These are phyloP conservation scores for Umbelopsis ramanniana DNA, from an alignment of 192 early-diverging fungal species.

Conservation along the genomic window DNA sequence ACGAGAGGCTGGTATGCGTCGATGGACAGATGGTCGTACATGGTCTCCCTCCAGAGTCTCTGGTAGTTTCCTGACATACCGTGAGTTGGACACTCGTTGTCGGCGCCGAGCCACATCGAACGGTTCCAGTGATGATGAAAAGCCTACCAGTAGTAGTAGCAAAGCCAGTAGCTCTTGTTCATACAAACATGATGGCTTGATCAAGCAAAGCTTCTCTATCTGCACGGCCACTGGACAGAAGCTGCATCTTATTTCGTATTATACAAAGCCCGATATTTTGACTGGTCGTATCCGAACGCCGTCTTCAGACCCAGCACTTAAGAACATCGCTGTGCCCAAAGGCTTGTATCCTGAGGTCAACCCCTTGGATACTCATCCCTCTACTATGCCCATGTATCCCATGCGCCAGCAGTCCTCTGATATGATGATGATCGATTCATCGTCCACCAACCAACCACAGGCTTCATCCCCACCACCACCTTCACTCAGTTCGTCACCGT, in stretches of 20 bases:
- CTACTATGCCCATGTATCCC: conserved; percentile 32
- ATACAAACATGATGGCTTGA: conserved; percentile 80
- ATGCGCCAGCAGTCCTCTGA: conserved; percentile 27
- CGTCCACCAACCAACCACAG: conserved; percentile 18
- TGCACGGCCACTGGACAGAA: conserved; percentile 78
- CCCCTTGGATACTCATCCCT: conserved; percentile 38
- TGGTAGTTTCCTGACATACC: conserved; percentile 88
- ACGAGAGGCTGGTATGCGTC: conserved; percentile 86
- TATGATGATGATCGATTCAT: background rate
- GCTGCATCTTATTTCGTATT: conserved; percentile 91
- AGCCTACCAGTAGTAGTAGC: conserved; percentile 24
- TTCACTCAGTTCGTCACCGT: conserved; percentile 43
- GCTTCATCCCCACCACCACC: conserved; percentile 31
- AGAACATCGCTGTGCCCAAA: conserved; percentile 70
- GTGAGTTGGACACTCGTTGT: conserved; percentile 76
- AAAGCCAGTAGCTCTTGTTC: conserved; percentile 43
- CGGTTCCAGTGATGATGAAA: conserved; percentile 36
- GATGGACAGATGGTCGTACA: conserved; percentile 91
- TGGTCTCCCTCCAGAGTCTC: conserved; percentile 90
- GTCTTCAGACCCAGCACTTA: conserved; percentile 64
- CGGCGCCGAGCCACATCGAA: conserved; percentile 53
- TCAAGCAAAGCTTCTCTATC: conserved; percentile 90
- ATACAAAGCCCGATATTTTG: conserved; percentile 79
- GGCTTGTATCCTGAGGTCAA: conserved; percentile 85
- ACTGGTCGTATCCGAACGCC: conserved; percentile 71